phyloP scores from a whole-genome alignment of 768 basidiomycete species.

The Mrakia gelida region DNA sequence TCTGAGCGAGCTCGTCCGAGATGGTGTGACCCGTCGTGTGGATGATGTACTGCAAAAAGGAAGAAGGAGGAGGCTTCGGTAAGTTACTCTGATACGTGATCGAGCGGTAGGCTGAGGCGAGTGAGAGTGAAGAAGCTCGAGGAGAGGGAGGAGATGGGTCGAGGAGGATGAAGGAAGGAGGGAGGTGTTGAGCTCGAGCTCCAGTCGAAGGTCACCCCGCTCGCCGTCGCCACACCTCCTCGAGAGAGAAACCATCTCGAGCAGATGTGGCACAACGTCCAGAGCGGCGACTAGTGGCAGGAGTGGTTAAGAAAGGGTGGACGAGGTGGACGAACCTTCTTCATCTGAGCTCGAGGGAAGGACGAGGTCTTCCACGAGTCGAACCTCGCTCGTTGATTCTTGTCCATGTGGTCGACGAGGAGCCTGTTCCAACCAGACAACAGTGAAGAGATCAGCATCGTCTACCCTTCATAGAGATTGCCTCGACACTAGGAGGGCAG shows the following conservation, averaged over 20 bases:
- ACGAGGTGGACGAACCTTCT: slow-evolving; percentile 23
- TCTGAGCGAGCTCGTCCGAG: slow-evolving; percentile 78
- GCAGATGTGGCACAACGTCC: no score
- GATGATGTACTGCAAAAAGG: slow-evolving; percentile 70
- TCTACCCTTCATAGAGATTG: no score
- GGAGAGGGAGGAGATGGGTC: no score
- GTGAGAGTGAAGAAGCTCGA: neutral
- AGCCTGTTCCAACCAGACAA: slow-evolving; percentile 6
- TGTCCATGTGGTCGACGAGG: slow-evolving; percentile 24
- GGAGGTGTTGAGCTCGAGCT: neutral
- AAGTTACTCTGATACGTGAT: no score
- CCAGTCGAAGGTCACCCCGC: neutral
- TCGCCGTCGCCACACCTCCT: neutral
- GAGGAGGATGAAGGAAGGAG: neutral
- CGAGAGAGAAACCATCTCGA: no score
- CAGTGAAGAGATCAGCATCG: neutral
- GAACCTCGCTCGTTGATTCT: slow-evolving; percentile 21
- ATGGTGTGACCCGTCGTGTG: slow-evolving; percentile 75
- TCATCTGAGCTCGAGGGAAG: slow-evolving; percentile 16
- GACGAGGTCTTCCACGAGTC: slow-evolving; percentile 31
- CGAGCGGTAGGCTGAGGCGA: neutral
- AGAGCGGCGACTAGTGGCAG: no score
- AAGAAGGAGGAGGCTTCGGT: neutral
- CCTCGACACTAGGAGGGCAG: neutral
- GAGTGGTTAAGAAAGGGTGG: no score